Conservation (phyloP, 208 protist species). For the Leishmania amazonensis region DNA sequence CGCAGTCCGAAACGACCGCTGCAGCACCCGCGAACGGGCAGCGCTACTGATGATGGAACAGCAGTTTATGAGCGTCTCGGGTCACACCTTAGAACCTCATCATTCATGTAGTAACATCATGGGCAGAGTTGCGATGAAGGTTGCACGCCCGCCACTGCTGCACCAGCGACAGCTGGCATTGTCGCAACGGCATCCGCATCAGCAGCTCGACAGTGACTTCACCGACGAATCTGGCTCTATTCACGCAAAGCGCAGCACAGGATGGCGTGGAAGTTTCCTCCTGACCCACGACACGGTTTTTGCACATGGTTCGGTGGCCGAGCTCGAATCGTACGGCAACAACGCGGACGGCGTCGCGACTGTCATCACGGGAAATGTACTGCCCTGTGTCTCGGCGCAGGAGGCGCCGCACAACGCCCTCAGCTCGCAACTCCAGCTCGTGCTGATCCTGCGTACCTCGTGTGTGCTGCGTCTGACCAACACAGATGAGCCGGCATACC, state of each 20-base stretch:
- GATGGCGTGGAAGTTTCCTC: slow-evolving; percentile 18
- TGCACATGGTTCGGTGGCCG: neutral
- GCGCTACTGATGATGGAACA: slow-evolving; percentile 31
- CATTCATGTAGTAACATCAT: slow-evolving; percentile 15
- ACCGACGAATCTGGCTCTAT: neutral
- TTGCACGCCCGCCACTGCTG: slow-evolving; percentile 14
- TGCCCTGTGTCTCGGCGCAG: slow-evolving; percentile 36
- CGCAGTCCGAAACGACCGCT: slow-evolving; percentile 23
- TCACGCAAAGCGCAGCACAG: neutral
- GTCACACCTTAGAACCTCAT: slow-evolving; percentile 5
- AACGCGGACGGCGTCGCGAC: slow-evolving; percentile 30
- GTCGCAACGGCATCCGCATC: neutral
- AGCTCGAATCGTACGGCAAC: slow-evolving; percentile 7
- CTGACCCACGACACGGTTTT: slow-evolving; percentile 12
- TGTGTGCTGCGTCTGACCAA: slow-evolving; percentile 7
- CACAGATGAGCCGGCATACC: slow-evolving; percentile 16
- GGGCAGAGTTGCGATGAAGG: slow-evolving; percentile 18
- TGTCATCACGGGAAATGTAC: slow-evolving; percentile 43
- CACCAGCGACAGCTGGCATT: neutral
- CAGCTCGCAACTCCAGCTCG: slow-evolving; percentile 33
- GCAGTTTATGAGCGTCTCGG: slow-evolving; percentile 31
- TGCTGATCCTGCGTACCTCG: slow-evolving; percentile 36
- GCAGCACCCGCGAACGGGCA: slow-evolving; percentile 36
- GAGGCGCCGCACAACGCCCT: slow-evolving; percentile 33
- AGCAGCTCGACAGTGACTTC: neutral